These are phyloP conservation scores for Pilatotrama ljubarskyi DNA, from an alignment of 768 basidiomycete species.

Conservation along the genomic window DNA sequence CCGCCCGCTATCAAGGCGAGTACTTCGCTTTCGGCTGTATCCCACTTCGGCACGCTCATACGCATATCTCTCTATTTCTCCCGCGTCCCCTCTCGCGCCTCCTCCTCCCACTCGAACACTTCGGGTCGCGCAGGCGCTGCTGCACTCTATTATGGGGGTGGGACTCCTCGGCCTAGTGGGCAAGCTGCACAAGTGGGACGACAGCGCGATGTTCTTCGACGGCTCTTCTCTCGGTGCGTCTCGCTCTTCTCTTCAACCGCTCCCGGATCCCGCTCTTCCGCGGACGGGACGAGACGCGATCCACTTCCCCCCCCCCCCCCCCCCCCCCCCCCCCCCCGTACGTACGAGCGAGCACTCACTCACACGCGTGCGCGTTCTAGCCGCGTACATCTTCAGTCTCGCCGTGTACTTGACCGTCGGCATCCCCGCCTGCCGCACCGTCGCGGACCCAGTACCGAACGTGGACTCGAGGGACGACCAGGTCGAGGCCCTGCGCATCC, in stretches of 20 bases:
- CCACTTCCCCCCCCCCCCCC: neutral
- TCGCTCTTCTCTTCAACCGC: neutral
- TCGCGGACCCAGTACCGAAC: slow-evolving; percentile 55
- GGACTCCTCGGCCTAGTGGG: slow-evolving; percentile 72
- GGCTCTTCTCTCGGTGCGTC: slow-evolving; percentile 80
- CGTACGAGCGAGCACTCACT: neutral
- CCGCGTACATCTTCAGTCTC: slow-evolving; percentile 70
- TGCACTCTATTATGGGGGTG: slow-evolving; percentile 83
- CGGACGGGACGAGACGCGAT: neutral
- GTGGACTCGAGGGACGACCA: slow-evolving; percentile 65
- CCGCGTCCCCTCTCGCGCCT: slow-evolving; percentile 1
- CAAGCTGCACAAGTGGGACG: slow-evolving; percentile 87
- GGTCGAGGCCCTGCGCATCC: slow-evolving; percentile 75
- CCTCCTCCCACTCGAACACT: neutral
- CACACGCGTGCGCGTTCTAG: slow-evolving; percentile 39
- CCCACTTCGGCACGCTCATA: neutral
- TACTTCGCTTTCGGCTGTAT: neutral
- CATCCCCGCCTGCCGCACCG: slow-evolving; percentile 73
- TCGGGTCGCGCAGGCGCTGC: slow-evolving; percentile 59
- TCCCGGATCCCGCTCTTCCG: neutral
- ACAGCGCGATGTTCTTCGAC: slow-evolving; percentile 94
- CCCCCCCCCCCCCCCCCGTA: neutral
- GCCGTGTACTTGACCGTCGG: slow-evolving; percentile 84
- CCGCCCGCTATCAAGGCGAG: slow-evolving; percentile 90
- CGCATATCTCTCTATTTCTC: neutral